Conservation (phyloP, 2,329 filamentous ascomycete genomes). For the Zopfia rhizophila region DNA sequence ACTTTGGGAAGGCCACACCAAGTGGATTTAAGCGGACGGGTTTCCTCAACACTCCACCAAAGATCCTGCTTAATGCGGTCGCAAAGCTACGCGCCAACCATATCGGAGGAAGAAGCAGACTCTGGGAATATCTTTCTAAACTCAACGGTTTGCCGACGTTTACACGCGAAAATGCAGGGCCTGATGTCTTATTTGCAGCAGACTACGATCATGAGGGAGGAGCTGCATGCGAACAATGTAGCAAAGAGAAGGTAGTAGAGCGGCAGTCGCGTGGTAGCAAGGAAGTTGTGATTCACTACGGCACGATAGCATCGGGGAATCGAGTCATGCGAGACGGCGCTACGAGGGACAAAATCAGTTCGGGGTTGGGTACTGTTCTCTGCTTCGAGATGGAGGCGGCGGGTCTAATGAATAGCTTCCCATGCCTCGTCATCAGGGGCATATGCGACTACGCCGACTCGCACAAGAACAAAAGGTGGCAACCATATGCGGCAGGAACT, state of each 20-base stretch:
- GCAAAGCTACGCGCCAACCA: conserved; percentile 8
- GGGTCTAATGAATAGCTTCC: too few relatives aligned
- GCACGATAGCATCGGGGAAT: too few relatives aligned
- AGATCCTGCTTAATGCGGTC: conserved; percentile 6
- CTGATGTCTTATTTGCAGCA: too few relatives aligned
- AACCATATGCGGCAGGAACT: not conserved
- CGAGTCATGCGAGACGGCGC: too few relatives aligned
- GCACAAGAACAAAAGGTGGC: not conserved
- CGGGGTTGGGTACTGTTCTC: too few relatives aligned
- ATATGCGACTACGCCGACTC: not conserved
- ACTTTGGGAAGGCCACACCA: not conserved
- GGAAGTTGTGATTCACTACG: conserved; percentile 12
- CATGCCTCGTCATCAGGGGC: not conserved
- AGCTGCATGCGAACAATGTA: not conserved
- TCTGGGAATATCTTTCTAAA: not conserved
- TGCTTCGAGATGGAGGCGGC: too few relatives aligned
- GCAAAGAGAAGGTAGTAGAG: not conserved
- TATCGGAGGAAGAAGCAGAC: not conserved
- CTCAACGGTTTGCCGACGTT: not conserved
- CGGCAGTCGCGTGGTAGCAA: not conserved
- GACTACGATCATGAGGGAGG: conserved; percentile 1
- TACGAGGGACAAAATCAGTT: too few relatives aligned
- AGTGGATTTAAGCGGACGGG: conserved; percentile 7
- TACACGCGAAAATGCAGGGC: too few relatives aligned
- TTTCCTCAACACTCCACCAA: conserved; percentile 4